Conservation (phyloP, 495 filamentous ascomycete genomes). For the Patellaria atrata region DNA sequence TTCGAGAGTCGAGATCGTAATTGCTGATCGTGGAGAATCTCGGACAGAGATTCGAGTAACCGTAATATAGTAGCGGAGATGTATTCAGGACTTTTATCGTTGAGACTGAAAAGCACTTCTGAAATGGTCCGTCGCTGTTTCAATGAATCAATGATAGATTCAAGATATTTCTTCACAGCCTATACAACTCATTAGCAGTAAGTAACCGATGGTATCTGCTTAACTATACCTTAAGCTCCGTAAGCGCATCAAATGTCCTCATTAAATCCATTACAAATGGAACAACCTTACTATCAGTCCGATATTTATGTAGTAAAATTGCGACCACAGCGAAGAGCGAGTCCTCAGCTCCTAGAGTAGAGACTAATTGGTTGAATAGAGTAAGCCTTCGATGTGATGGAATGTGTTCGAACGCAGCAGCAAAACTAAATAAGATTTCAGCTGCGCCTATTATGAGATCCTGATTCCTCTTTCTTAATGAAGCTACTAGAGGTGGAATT, state of each 20-base stretch:
- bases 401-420: constrained; percentile 87
- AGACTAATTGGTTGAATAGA: constrained; percentile 65
- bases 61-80: constrained; percentile 44
- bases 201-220: constrained; percentile 3
- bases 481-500: constrained; percentile 78
- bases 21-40: constrained; percentile 37
- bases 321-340: constrained; percentile 60
- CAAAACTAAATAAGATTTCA: constrained; percentile 80
- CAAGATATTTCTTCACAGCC: constrained; percentile 38
- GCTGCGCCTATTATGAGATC: constrained; percentile 65
- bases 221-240: constrained; percentile 47
- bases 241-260: constrained; percentile 33
- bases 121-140: constrained; percentile 57
- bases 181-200: constrained; percentile 10
- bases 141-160: constrained; percentile 55
- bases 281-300: constrained; percentile 33
- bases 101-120: constrained; percentile 47
- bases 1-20: constrained; percentile 15
- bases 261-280: constrained; percentile 41
- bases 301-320: constrained; percentile 59
- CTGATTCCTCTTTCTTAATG: constrained; percentile 61
- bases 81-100: constrained; percentile 46
- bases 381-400: constrained; percentile 67
- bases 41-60: constrained; percentile 45
- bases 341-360: constrained; percentile 68